Evolutionary conservation across 2,329 filamentous ascomycete genomes (phyloP), one percentile per base, ranked within the genome.

Genomic region (Falciphora oryzae): DNA sequence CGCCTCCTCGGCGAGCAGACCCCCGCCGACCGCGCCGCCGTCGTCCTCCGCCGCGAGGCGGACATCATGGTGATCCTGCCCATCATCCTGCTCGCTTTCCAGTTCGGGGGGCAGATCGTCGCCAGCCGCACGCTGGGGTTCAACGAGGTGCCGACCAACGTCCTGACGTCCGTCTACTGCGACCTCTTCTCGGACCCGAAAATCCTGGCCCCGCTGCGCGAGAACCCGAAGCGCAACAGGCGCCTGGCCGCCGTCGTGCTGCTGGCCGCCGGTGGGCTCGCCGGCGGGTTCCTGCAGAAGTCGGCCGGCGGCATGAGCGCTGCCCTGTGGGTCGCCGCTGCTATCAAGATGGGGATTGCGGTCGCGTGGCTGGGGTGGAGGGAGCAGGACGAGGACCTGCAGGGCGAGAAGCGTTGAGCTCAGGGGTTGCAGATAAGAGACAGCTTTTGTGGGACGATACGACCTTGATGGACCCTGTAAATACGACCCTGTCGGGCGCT

Each of bases 91-190:
- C 75, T 88, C 11, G 83, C 83, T 0, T 83, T 85, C 68, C 82
- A 85, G 68, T 79, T 78, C 38, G 83, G 81, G 8, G 82, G 83
- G 59, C 82, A 85, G 72, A 85, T 85, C 67, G 82, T 83, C 32
- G 80, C 78, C 56, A 81, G 78, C 31, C 76, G 83, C 56, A 73
- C 80, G 5, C 73, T 86, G 32, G 82, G 82, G 6, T 81, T 81
- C 67, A 79, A 80, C 68, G 83, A 85, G 71, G 77, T 85, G 64
- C 83, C 83, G 2, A 83, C 83, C 1, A 83, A 81, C 63, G 83
- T 85, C 22, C 72, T 85, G 66, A 85, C 83, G 3, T 83, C 78
- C 62, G 73, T 83, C 8, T 82, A 84, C 66, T 83, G 80, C 70
- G 83, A 85, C 67, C 67, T 85, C 53, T 77, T 83, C 67, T 81